Evolutionary conservation across 805 yeast species (phyloP), one percentile per base, ranked within the genome.

Genomic region (Schizosaccharomyces pombe): DNA sequence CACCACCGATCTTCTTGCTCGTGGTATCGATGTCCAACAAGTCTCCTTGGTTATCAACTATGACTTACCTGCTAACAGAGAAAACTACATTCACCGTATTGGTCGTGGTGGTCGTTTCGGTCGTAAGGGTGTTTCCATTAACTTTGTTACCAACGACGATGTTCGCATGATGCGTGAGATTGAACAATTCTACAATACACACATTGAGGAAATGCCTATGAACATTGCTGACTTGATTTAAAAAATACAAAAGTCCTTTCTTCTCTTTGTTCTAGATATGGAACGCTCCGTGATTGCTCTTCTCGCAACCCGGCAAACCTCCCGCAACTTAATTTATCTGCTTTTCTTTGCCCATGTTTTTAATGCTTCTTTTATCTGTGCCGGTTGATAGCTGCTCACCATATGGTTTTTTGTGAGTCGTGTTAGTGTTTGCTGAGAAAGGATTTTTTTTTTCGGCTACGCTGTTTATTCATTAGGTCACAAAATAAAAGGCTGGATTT

Each of bases 51-150:
- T 89, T 57, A 85, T 89, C 64, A 89, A 89, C 75, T 89, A 84
- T 71, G 98, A 89, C 69, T 72, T 89, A 67, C 97, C 98, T 56
- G 68, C 77, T 59, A 86, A 91, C 75, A 79, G 81, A 66, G 97
- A 89, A 70, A 89, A 89, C 75, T 89, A 89, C 69, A 80, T 89
- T 65, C 98, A 89, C 74, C 78, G 98, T 71, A 89, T 89, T 61
- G 98, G 98, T 68, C 81, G 98, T 70, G 86, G 94, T 61, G 98
- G 97, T 60, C 80, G 98, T 67, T 89, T 89, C 73, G 98, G 98
- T 62, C 80, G 98, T 71, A 89, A 87, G 74, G 98, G 95, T 74
- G 94, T 83, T 64, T 96, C 98, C 57, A 85, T 89, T 69, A 91
- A 87, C 75, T 82, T 91, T 63, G 80, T 86, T 63, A 85, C 96